Conservation (phyloP, 2,329 filamentous ascomycete genomes). For the Hirsutella minnesotensis region DNA sequence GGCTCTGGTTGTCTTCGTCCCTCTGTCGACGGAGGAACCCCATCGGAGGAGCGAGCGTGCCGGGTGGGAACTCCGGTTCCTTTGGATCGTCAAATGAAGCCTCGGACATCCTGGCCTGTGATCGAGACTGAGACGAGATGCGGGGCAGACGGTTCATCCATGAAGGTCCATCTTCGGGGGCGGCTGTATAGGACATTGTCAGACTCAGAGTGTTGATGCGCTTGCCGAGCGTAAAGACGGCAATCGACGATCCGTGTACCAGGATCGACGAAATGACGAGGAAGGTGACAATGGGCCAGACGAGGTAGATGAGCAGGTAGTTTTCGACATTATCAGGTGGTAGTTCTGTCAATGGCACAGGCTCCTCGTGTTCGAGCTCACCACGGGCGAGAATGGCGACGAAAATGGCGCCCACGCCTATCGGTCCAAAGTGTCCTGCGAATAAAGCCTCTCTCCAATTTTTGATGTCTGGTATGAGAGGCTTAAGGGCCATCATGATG, state of each 20-base stretch:
- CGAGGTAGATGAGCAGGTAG: conserved; percentile 65
- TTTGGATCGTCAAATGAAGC: conserved; percentile 57
- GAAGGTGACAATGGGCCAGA: conserved; percentile 94
- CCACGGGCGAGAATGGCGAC: conserved; percentile 84
- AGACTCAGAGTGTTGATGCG: conserved; percentile 93
- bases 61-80: conserved; percentile 50
- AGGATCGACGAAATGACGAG: conserved; percentile 89
- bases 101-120: conserved; percentile 77
- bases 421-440: conserved; percentile 93
- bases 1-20: conserved; percentile 54
- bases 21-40: conserved; percentile 74
- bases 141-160: conserved; percentile 92
- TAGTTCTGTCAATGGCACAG: conserved; percentile 58
- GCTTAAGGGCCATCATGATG: conserved; percentile 84
- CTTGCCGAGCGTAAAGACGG: conserved; percentile 94
- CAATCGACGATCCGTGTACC: conserved; percentile 94
- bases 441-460: conserved; percentile 97
- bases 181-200: conserved; percentile 91
- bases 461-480: conserved; percentile 90
- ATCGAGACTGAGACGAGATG: conserved; percentile 56
- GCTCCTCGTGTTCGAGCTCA: conserved; percentile 68
- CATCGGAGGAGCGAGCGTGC: conserved; percentile 59
- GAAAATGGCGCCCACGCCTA: conserved; percentile 94
- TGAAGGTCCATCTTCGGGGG: conserved; percentile 73
- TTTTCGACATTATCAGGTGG: conserved; percentile 43